phyloP scores from a whole-genome alignment of 768 basidiomycete genomes.

The Suillus clintonianus region DNA sequence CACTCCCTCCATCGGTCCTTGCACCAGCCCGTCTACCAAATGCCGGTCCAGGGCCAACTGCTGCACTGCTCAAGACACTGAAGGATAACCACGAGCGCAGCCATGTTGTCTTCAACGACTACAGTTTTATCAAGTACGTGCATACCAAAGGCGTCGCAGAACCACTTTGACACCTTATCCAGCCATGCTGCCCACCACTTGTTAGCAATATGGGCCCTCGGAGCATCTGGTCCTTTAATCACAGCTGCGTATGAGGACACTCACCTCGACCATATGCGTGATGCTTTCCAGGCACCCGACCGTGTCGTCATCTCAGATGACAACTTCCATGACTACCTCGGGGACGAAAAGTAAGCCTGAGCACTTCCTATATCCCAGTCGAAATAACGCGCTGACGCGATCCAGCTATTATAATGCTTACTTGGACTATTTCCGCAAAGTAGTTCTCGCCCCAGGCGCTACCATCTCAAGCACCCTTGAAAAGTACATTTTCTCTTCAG shows the following conservation, averaged over 20 bases:
- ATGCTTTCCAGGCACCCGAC: slow-evolving; percentile 32
- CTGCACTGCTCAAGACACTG: slow-evolving; percentile 41
- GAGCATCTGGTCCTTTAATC: slow-evolving; percentile 46
- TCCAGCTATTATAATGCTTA: slow-evolving; percentile 34
- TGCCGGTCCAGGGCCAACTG: slow-evolving; percentile 37
- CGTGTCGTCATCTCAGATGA: slow-evolving; percentile 22
- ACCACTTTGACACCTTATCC: background rate
- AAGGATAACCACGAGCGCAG: slow-evolving; percentile 53
- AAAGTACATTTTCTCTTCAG: slow-evolving; percentile 57
- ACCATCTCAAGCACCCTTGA: slow-evolving; percentile 49
- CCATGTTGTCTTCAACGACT: slow-evolving; percentile 55
- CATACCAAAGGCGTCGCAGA: background rate
- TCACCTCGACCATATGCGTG: slow-evolving; percentile 40
- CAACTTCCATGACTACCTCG: slow-evolving; percentile 25
- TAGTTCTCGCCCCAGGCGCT: slow-evolving; percentile 28
- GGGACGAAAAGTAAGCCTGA: slow-evolving; percentile 30
- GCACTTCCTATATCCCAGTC: background rate
- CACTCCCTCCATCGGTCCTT: slow-evolving; percentile 29
- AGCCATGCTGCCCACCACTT: slow-evolving; percentile 62
- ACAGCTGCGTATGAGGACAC: slow-evolving; percentile 42
- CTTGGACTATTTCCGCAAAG: slow-evolving; percentile 30
- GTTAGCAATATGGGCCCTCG: slow-evolving; percentile 61
- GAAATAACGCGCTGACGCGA: background rate
- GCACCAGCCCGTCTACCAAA: slow-evolving; percentile 40
- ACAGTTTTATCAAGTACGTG: slow-evolving; percentile 33